Evolutionary conservation across 2,329 filamentous ascomycete genomes (phyloP).

Genomic region (Aspergillus oerlinghausenensis): DNA sequence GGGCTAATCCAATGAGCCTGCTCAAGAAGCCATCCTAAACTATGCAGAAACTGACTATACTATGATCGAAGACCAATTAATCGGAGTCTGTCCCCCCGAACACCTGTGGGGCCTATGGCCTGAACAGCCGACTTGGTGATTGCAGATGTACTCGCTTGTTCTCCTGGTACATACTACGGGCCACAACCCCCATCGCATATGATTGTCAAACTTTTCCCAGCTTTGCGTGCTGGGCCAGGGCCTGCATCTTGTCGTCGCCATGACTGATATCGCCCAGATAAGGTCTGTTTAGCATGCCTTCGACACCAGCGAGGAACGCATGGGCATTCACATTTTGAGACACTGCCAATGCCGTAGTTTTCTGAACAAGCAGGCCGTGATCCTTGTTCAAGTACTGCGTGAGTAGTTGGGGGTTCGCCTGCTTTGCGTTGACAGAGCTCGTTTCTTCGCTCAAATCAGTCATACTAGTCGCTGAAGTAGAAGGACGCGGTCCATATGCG

Average conservation of each 20-base stretch:
- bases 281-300: conserved; percentile 22
- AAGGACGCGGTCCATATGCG: neutral
- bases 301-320: conserved; percentile 26
- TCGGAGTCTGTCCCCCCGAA: neutral
- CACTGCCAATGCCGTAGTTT: conserved; percentile 23
- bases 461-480: neutral
- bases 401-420: conserved; percentile 14
- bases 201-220: conserved; percentile 6
- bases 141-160: no score
- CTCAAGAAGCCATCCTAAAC: neutral
- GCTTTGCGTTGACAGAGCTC: conserved; percentile 5
- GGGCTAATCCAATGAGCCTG: neutral
- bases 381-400: conserved; percentile 18
- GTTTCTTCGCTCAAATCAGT: neutral
- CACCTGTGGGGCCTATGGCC: no score
- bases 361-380: conserved; percentile 16
- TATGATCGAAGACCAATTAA: neutral
- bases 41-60: neutral
- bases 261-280: neutral
- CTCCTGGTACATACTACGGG: neutral
- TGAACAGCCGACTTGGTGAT: no score
- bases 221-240: neutral
- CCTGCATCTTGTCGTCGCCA: neutral
- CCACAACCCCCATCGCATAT: neutral
- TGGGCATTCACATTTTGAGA: conserved; percentile 29